Conservation (phyloP, 257 asterid species). For the Solanum tarapatanum region DNA sequence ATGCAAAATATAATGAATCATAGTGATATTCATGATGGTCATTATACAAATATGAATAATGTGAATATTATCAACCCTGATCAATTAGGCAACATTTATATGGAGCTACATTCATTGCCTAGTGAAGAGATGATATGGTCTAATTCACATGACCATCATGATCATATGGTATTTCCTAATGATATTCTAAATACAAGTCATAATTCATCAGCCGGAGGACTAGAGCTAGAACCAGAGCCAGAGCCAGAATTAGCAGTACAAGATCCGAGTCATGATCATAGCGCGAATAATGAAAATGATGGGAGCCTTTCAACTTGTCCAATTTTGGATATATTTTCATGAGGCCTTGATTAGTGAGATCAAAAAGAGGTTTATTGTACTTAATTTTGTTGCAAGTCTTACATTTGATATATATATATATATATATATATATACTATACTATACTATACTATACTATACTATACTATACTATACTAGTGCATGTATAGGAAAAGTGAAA, state of each 20-base stretch:
- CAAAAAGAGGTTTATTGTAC: neutral
- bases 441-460: too few relatives aligned
- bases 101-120: conserved; percentile 32
- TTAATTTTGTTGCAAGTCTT: neutral
- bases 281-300: neutral
- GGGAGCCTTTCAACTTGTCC: conserved; percentile 19
- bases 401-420: neutral
- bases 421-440: neutral
- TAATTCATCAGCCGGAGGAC: neutral
- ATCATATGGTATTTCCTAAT: conserved; percentile 4
- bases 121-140: conserved; percentile 37
- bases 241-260: neutral
- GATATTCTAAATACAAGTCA: neutral
- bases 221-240: neutral
- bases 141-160: neutral
- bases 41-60: neutral
- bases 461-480: neutral
- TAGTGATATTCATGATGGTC: neutral
- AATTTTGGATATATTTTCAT: conserved; percentile 35
- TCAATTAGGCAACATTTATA: neutral
- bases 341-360: conserved; percentile 24
- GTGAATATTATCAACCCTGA: neutral
- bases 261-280: conserved; percentile 2
- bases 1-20: neutral
- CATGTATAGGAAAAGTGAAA: neutral